Base-by-base conservation (phyloP, 225 moss, liverwort and hornwort genomes). In the Thuidium tamariscinum region DNA sequence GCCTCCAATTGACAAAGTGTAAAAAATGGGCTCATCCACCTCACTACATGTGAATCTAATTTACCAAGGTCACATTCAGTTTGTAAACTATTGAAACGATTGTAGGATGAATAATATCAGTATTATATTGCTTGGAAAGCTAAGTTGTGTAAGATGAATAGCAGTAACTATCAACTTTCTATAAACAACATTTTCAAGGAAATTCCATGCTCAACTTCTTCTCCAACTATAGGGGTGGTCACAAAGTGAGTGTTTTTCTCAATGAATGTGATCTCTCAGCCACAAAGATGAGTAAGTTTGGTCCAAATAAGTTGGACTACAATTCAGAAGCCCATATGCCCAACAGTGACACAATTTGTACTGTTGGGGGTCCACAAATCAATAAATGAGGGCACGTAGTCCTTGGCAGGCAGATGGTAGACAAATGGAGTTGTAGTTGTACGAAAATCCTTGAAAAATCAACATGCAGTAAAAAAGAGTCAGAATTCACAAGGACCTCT, bases 81-180 rank as follows among this genome's bases (percentile, higher is more conserved):
- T 49, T 49, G 49, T 74, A 74, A 34, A 49, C 3, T 2, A 7
- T 20, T 74, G 20, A 49, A 49, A 8, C 12, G 49, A 12, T 0
- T 11, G 4, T 18, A 48, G 0, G 0, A 1, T 34, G 8, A 49
- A 44, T 44, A 5, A 27, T 42, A 44, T 70, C 2, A n/a, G n/a
- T 44, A 8, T 26, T 0, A 2, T 14, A 26, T 9, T 42, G 26
- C 27, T 27, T 1, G 3, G 2, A 44, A 71, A 44, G 3, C 1
- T 29, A 71, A 44, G 27, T 9, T 3, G 0, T 1, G 3, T 0
- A 0, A 10, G 19, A 25, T 22, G 48, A 63, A 25, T 36, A 25
- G 10, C 0, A 0, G 25, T 22, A 64, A 18, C 18, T 64, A 22
- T 63, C 48, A 23, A 16, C 23, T 73, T 60, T 60, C 60, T 57